Evolutionary conservation across 2,329 filamentous ascomycete genomes (phyloP).

Genomic region (Albifimbria verrucaria): DNA sequence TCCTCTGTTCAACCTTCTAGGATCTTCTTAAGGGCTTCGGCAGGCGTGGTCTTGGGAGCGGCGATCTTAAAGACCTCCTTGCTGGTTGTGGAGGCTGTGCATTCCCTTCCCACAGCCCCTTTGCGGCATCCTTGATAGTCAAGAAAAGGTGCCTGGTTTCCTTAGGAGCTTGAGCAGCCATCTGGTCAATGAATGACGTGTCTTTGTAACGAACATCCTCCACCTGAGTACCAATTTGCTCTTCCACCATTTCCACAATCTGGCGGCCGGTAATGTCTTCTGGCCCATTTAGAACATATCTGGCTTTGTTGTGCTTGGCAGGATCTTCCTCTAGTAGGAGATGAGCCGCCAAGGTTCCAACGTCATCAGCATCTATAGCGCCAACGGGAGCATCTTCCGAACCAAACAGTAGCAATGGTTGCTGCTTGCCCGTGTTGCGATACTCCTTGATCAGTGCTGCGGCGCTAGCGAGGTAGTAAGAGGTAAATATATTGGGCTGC

Average conservation of each 20-base stretch:
- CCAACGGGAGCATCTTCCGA: background rate
- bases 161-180: background rate
- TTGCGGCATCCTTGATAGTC: background rate
- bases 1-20: background rate
- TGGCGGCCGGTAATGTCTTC: background rate
- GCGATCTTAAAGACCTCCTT: background rate
- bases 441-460: background rate
- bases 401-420: background rate
- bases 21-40: background rate
- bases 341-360: background rate
- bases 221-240: background rate
- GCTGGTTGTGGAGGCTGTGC: background rate
- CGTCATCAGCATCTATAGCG: background rate
- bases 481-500: background rate
- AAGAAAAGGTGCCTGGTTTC: background rate
- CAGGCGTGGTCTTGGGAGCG: background rate
- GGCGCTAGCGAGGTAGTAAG: background rate
- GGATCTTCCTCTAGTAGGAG: background rate
- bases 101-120: background rate
- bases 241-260: background rate
- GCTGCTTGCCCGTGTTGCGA: background rate
- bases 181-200: background rate
- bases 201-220: slow-evolving; percentile 1
- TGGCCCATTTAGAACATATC: background rate
- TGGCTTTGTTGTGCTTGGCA: background rate